These are phyloP conservation scores for Verruconis gallopava DNA, from an alignment of 2,329 filamentous ascomycete species.

Conservation along the genomic window DNA sequence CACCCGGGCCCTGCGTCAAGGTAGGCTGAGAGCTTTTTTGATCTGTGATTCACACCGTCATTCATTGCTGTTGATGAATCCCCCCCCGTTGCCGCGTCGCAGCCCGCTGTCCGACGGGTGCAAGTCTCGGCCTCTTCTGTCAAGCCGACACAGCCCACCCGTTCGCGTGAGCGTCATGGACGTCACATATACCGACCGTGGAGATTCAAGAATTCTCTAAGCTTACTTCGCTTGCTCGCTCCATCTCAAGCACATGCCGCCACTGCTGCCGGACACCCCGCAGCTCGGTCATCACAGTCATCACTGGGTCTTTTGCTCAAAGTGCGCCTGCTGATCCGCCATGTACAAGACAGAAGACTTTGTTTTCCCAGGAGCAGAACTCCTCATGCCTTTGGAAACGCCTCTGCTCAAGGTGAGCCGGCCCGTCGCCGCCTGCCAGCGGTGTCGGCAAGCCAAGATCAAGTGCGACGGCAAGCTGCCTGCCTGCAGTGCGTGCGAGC, in stretches of 20 bases:
- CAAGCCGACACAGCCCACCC: neutral
- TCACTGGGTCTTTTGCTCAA: too few relatives aligned
- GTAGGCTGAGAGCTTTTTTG: neutral
- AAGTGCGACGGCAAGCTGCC: slow-evolving; percentile 97
- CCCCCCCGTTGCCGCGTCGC: neutral
- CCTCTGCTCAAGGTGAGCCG: slow-evolving; percentile 60
- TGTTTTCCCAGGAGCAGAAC: slow-evolving; percentile 12
- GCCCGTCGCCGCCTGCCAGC: slow-evolving; percentile 66
- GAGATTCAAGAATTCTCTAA: too few relatives aligned
- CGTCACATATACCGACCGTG: too few relatives aligned
- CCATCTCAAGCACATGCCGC: too few relatives aligned
- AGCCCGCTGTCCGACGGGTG: neutral
- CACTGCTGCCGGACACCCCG: too few relatives aligned
- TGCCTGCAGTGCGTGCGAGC: slow-evolving; percentile 89
- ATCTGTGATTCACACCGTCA: neutral
- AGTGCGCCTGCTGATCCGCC: slow-evolving; percentile 8
- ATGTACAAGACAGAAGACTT: slow-evolving; percentile 11
- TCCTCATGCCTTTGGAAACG: slow-evolving; percentile 36
- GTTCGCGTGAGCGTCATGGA: neutral
- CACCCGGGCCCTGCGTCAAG: neutral
- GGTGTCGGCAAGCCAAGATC: slow-evolving; percentile 84
- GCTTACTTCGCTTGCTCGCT: too few relatives aligned
- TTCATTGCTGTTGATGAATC: neutral
- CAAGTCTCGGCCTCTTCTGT: neutral
- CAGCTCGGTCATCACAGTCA: too few relatives aligned